Percentiles rank a stretch among this genome's conserved stretches.
Evolutionary conservation across 2,329 filamentous ascomycete species (phyloP).

Genomic region (Talaromyces sp.): DNA sequence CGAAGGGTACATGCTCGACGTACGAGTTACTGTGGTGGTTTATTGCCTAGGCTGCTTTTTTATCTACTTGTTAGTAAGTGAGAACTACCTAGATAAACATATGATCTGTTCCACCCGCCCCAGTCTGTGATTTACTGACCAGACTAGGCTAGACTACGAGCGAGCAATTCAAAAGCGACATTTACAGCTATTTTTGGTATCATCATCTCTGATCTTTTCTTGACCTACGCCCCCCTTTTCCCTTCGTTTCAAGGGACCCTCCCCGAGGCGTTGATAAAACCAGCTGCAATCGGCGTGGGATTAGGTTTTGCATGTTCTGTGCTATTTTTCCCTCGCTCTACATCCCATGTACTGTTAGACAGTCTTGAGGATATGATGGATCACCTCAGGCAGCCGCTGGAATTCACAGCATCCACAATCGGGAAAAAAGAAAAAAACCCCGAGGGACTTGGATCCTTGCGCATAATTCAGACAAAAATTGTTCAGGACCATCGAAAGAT

Average conservation of each 20-base stretch:
- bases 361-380: conserved; percentile 25
- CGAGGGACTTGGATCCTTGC: conserved; percentile 17
- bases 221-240: conserved; percentile 40
- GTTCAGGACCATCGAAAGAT: conserved; percentile 34
- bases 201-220: conserved; percentile 42
- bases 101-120: background rate
- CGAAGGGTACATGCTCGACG: conserved; percentile 44
- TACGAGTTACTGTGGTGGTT: conserved; percentile 36
- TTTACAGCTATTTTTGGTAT: conserved; percentile 43
- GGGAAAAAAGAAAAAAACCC: conserved; percentile 10
- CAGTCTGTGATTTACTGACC: background rate
- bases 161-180: conserved; percentile 41
- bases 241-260: conserved; percentile 37
- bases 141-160: conserved; percentile 37
- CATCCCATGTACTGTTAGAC: conserved; percentile 39
- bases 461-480: conserved; percentile 25
- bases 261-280: conserved; percentile 37
- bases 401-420: conserved; percentile 20
- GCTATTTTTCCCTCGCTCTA: conserved; percentile 46
- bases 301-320: conserved; percentile 41
- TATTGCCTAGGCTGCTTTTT: conserved; percentile 38
- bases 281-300: conserved; percentile 42
- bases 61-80: conserved; percentile 35
- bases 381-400: conserved; percentile 23
- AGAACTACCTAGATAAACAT: background rate